Evolutionary conservation across 2,329 filamentous ascomycete genomes (phyloP).

Genomic region (Thielaviopsis ethacetica): DNA sequence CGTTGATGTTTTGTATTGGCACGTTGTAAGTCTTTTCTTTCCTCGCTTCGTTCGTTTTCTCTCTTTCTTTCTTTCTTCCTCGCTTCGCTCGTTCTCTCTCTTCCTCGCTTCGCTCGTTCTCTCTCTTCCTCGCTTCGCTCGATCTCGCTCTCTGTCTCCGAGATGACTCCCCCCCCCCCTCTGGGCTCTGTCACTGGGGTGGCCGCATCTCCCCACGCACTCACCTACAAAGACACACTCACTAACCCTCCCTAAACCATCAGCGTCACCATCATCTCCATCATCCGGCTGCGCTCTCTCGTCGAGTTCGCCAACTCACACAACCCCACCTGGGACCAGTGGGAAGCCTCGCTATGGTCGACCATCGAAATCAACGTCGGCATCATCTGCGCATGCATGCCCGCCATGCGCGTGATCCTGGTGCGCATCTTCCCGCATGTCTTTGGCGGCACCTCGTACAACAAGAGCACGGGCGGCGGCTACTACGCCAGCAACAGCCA

Average conservation of each 20-base stretch:
- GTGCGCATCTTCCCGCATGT: constrained; percentile 19
- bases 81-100: too few species aligned
- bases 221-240: too few species aligned
- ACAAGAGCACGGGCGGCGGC: constrained; percentile 5
- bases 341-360: constrained; percentile 18
- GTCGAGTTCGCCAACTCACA: constrained; percentile 16
- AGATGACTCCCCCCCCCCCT: too few species aligned
- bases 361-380: constrained; percentile 20
- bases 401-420: constrained; percentile 18
- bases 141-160: too few species aligned
- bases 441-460: constrained; percentile 16
- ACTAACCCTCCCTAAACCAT: constrained; percentile 4
- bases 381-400: constrained; percentile 21
- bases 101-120: too few species aligned
- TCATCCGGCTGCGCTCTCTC: constrained; percentile 18
- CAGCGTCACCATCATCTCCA: constrained; percentile 19
- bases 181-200: too few species aligned
- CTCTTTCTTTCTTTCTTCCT: too few species aligned
- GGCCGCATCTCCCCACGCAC: too few species aligned
- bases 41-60: too few species aligned
- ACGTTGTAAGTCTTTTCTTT: constrained; percentile 20
- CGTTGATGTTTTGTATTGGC: constrained; percentile 29
- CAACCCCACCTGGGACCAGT: constrained; percentile 19
- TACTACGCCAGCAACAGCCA: constrained; percentile 17
- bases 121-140: neutral